A percentile compares a stretch with the other conserved stretches of the same genome.
phyloP scores from a whole-genome alignment of 1,284 basidiomycete species.

The Melampsora americana region DNA sequence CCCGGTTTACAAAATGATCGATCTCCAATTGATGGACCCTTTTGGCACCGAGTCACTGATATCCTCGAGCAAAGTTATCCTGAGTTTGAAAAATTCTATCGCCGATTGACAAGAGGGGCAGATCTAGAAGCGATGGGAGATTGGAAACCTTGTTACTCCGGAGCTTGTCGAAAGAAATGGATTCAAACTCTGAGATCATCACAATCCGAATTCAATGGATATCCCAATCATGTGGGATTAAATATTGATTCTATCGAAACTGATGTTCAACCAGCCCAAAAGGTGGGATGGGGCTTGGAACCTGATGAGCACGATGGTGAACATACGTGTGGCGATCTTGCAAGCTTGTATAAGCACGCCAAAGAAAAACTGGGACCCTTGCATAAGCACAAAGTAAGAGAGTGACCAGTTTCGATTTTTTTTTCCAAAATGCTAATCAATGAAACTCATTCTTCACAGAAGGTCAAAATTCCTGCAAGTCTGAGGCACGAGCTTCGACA shows the following conservation, averaged over 20 bases:
- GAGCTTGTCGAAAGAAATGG: conserved; percentile 44
- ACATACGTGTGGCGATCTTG: conserved; percentile 42
- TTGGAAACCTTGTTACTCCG: conserved; percentile 43
- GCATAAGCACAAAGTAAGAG: neutral
- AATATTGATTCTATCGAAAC: conserved; percentile 17
- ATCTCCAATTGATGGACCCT: conserved; percentile 57
- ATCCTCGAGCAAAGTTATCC: conserved; percentile 21
- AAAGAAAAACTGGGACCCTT: conserved; percentile 6
- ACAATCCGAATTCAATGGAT: conserved; percentile 36
- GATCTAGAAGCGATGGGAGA: neutral
- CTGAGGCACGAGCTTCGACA: neutral
- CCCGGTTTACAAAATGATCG: conserved; percentile 33
- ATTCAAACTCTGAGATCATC: conserved; percentile 37
- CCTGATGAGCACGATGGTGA: conserved; percentile 39
- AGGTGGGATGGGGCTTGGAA: conserved; percentile 8
- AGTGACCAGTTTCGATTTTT: neutral
- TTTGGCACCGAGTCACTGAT: conserved; percentile 65
- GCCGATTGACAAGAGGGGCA: conserved; percentile 24
- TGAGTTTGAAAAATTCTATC: conserved; percentile 42
- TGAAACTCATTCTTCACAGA: neutral
- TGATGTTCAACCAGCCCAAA: neutral
- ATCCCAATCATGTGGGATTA: conserved; percentile 38
- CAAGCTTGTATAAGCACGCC: conserved; percentile 34
- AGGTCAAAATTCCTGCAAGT: neutral
- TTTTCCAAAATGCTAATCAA: neutral